These are phyloP conservation scores for Acacia confusa DNA, from an alignment of 306 rosid species.

Conservation along the genomic window DNA sequence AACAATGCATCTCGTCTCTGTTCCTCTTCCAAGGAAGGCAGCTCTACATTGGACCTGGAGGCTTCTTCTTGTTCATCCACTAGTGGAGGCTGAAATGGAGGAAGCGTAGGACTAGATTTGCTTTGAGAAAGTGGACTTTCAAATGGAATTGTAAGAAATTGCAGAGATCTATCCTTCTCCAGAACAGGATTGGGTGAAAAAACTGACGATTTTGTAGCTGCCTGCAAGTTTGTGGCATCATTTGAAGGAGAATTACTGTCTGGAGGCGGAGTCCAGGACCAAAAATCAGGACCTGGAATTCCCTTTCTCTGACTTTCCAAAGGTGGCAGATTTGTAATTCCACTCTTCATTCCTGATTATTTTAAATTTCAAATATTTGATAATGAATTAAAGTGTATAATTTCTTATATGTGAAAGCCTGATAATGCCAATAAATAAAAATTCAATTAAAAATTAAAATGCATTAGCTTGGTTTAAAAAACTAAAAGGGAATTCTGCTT, in stretches of 20 bases:
- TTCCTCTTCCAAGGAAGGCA: slow-evolving; percentile 58
- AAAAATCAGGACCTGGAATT: slow-evolving; percentile 92
- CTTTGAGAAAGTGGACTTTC: slow-evolving; percentile 57
- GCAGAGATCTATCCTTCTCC: slow-evolving; percentile 64
- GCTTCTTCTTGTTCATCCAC: slow-evolving; percentile 49
- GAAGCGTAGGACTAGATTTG: slow-evolving; percentile 44
- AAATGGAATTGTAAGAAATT: slow-evolving; percentile 62
- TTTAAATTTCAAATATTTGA: background rate
- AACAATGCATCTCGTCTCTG: slow-evolving; percentile 49
- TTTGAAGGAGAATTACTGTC: slow-evolving; percentile 38
- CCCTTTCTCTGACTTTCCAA: slow-evolving; percentile 47
- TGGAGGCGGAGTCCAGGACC: slow-evolving; percentile 92
- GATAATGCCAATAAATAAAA: background rate
- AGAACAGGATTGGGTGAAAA: slow-evolving; percentile 44
- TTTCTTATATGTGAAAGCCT: background rate
- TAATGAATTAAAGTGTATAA: slow-evolving; percentile 11
- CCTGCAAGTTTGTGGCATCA: slow-evolving; percentile 40
- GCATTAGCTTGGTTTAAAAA: background rate
- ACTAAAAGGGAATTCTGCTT: background rate
- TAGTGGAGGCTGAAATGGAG: slow-evolving; percentile 70
- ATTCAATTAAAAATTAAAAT: background rate
- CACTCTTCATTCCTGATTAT: slow-evolving; percentile 41
- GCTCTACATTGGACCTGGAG: slow-evolving; percentile 38
- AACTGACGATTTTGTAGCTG: slow-evolving; percentile 40
- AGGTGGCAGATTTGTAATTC: slow-evolving; percentile 33